These are phyloP conservation scores for Schizochytrium sp. DNA, from an alignment of 108 stramenopile genomes.

Conservation along the genomic window DNA sequence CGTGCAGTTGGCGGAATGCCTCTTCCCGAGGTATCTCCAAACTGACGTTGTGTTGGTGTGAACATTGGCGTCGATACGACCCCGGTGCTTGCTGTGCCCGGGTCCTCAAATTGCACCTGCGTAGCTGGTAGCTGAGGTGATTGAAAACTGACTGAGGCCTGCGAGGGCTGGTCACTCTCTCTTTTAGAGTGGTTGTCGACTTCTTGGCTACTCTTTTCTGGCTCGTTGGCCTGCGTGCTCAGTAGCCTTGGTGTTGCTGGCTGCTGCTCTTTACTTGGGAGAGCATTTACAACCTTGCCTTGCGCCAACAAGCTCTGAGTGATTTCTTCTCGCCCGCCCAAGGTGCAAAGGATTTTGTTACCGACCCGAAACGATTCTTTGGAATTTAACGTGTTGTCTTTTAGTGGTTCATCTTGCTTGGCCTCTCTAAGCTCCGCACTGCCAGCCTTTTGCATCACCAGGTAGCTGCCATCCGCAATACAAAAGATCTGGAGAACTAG, in stretches of 20 bases:
- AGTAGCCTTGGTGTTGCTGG: too few species aligned
- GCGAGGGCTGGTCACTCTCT: too few species aligned
- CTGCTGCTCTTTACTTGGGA: not conserved
- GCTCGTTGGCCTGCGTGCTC: too few species aligned
- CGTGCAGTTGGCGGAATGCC: slow-evolving; percentile 1
- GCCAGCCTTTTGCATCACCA: too few species aligned
- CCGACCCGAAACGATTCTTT: not conserved
- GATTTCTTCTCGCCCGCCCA: not conserved
- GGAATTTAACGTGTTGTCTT: not conserved
- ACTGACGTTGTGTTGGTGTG: not conserved
- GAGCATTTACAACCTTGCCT: not conserved
- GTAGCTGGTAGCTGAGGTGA: too few species aligned
- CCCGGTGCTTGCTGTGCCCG: not conserved
- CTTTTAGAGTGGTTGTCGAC: too few species aligned
- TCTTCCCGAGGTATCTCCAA: not conserved
- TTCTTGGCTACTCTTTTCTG: too few species aligned
- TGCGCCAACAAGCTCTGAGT: not conserved
- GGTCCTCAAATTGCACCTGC: not conserved
- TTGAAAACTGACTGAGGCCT: too few species aligned
- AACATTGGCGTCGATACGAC: not conserved
- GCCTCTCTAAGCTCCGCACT: too few species aligned
- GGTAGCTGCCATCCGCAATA: too few species aligned
- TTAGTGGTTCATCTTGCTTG: too few species aligned
- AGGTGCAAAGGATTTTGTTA: not conserved
- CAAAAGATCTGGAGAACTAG: too few species aligned